Percentiles rank a stretch among this genome's conserved stretches.
Evolutionary conservation across 192 early-diverging fungal species (phyloP).

Genomic region (Geranomyces variabilis): DNA sequence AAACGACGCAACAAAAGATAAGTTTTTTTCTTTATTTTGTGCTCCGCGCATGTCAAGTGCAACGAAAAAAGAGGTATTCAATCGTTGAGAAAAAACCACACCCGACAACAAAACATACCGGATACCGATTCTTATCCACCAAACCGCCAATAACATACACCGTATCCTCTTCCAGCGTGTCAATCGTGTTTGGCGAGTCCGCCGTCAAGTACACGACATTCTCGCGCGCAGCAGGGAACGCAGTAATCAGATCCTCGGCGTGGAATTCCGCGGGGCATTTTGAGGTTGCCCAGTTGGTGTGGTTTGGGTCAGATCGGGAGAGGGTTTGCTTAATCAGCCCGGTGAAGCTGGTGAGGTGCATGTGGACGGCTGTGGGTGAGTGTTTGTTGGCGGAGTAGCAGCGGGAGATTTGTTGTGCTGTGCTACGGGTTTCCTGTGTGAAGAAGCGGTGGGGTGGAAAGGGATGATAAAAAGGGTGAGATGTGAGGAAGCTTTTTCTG

Average conservation of each 20-base stretch:
- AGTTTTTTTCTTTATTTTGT: no score
- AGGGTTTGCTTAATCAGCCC: conserved; percentile 58
- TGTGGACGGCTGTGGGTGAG: conserved; percentile 51
- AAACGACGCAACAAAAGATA: no score
- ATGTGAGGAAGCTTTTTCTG: no score
- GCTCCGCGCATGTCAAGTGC: not conserved
- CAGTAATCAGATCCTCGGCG: conserved; percentile 33
- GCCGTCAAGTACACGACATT: conserved; percentile 87
- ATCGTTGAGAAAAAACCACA: not conserved
- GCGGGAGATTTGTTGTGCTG: conserved; percentile 71
- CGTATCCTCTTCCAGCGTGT: conserved; percentile 70
- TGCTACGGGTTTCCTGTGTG: conserved; percentile 28
- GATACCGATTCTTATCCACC: conserved; percentile 92
- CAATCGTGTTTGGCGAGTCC: conserved; percentile 75
- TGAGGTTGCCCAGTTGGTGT: conserved; percentile 56
- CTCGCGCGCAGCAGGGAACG: not conserved
- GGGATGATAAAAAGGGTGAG: no score
- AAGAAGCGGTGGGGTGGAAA: conserved; percentile 30
- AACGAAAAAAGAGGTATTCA: conserved; percentile 11
- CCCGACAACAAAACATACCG: conserved; percentile 35
- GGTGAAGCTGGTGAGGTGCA: conserved; percentile 66
- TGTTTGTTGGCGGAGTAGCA: conserved; percentile 76
- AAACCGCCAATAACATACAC: conserved; percentile 92
- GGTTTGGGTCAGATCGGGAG: conserved; percentile 41
- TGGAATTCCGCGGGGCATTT: conserved; percentile 11